Evolutionary conservation across 176 grass and related monocot genomes (phyloP).

Genomic region (Bothriochloa decipiens): DNA sequence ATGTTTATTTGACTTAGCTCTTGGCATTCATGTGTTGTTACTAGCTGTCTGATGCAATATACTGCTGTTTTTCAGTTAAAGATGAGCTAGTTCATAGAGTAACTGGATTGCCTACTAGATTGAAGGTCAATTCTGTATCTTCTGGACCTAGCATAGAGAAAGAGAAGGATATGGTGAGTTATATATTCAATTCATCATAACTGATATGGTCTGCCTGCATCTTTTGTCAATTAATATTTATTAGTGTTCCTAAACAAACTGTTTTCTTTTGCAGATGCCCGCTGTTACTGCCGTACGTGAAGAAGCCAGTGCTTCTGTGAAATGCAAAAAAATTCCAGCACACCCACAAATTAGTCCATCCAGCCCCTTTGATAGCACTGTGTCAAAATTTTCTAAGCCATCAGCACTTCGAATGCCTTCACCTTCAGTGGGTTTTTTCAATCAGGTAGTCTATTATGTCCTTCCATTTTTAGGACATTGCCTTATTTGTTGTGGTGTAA

Average conservation of each 20-base stretch:
- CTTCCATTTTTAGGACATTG: conserved; percentile 16
- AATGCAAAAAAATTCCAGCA: conserved; percentile 17
- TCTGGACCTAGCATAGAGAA: conserved; percentile 42
- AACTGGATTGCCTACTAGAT: conserved; percentile 41
- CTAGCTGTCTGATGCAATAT: conserved; percentile 1
- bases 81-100: conserved; percentile 14
- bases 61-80: conserved; percentile 50
- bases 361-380: conserved; percentile 32
- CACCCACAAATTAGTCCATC: conserved; percentile 42
- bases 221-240: conserved; percentile 12
- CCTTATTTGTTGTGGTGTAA: conserved; percentile 8
- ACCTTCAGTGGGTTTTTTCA: conserved; percentile 75
- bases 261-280: conserved; percentile 50
- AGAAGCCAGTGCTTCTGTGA: conserved; percentile 37
- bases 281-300: conserved; percentile 28
- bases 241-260: neutral
- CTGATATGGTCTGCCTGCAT: conserved; percentile 6
- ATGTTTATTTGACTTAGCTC: neutral
- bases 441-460: conserved; percentile 56
- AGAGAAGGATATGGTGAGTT: conserved; percentile 58
- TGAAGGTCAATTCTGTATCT: conserved; percentile 54
- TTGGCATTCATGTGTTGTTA: neutral
- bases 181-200: conserved; percentile 29
- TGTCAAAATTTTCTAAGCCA: conserved; percentile 54
- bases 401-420: conserved; percentile 86